Base-by-base conservation (phyloP, 139 green algal genomes). In the Ettlia oleoabundans region DNA sequence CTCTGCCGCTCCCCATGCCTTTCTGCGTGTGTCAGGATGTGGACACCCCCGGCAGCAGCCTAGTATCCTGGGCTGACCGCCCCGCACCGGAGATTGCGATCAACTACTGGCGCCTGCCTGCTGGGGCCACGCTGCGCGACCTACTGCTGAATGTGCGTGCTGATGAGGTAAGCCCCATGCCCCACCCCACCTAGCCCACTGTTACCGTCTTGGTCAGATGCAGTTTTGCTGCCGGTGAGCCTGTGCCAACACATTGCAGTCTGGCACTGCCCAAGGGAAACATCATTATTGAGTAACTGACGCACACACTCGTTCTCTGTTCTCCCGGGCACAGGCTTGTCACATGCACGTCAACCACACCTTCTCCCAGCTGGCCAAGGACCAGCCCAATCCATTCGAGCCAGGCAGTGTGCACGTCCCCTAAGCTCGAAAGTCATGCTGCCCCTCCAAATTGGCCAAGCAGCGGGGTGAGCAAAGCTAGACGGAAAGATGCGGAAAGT, bases 311-410 rank as follows among this genome's bases (percentile, higher is more conserved):
- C 37, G 24, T 13, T n/a, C 13, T 42, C 7, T 8, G n/a, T 42
- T n/a, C 65, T 28, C 8, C 10, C 35, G 68, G n/a, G n/a, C n/a
- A n/a, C 68, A 38, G 40, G 81, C 89, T 1, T 92, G 88, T 72
- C 95, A 98, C 88, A 88, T 76, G 3, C 89, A 98, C 86, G 96
- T 99, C 21, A 99, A 98, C 89, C 93, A 97, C 88, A 95, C 90
- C 0, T 91, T 98, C 41, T 75, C 83, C 37, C 28, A 86, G 53
- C 68, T 97, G 72, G 51, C 76, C 30, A 32, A 41, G 0, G 55
- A 87, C 38, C 88, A 88, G 15, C 72, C 80, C 37, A 97, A 97
- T 81, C 93, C 93, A 43, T 97, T 97, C 78, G 42, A n/a, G 6
- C 51, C 64, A 0, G 83, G 75, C n/a, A 76, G 24, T 3, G 51